Base-by-base conservation (phyloP, 345 rosid species). In the Lumnitzera racemosa region DNA sequence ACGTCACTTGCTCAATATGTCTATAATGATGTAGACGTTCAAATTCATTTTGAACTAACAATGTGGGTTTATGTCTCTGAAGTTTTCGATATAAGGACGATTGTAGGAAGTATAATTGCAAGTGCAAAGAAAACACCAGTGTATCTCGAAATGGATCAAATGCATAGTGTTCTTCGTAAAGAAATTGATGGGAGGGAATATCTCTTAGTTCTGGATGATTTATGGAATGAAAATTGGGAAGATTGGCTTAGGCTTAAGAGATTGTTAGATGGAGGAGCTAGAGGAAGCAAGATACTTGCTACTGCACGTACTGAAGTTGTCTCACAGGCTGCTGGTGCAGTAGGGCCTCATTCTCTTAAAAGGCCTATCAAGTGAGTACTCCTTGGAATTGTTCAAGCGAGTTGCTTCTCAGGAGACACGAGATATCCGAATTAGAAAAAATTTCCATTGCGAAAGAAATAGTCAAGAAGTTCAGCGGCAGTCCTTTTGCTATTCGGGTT, bases 1-100 rank as follows among this genome's bases (percentile, higher is more conserved):
- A 76, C 77, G 13, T 59, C 83, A 0, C 71, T 71, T 57, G 72
- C 69, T 27, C 66, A 61, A 64, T 46, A 69, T 47, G 63, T 66
- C 0, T 70, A 66, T 63, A 58, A 61, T n/a, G 74, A 74, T 60
- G 55, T 55, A 0, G 56, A 53, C 13, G 68, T 64, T 23, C 15
- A 53, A 11, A 12, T 29, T 6, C 29, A 10, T 27, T 75, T 67
- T n/a, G 13, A 76, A 6, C 13, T 47, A 12, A 70, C 9, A 62
- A 61, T 61, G 8, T 79, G 80, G 80, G 66, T 66, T 14, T 76
- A 66, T 65, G 69, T 70, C 24, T 69, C 72, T 23, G 67, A 56
- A 11, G 58, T 62, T 24, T 70, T 79, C 29, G 61, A 64, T 51
- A 48, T 57, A 16, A 15, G 17, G 9, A 24, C 52, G 58, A 27